These are phyloP conservation scores for Scheffersomyces illinoinensis DNA, from an alignment of 1,139 yeast species.

Conservation along the genomic window DNA sequence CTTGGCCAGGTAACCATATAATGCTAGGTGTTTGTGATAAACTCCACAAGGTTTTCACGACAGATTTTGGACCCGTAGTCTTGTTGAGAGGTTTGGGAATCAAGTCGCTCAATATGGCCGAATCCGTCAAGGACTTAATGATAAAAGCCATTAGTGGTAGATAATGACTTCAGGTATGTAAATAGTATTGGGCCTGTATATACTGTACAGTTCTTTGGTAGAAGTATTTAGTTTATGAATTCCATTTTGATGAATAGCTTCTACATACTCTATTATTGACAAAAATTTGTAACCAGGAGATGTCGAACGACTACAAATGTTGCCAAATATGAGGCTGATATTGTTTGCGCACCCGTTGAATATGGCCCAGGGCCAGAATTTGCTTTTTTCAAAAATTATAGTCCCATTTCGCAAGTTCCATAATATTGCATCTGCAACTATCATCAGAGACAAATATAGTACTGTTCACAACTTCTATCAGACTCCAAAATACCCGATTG, in stretches of 20 bases:
- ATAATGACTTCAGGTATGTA: conserved; percentile 4
- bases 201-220: neutral
- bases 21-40: conserved; percentile 89
- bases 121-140: conserved; percentile 57
- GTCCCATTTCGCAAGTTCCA: neutral
- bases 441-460: conserved; percentile 7
- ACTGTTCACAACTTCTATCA: conserved; percentile 23
- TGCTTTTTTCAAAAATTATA: neutral
- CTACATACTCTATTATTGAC: neutral
- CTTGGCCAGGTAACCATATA: conserved; percentile 78
- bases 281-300: neutral
- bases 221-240: neutral
- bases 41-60: conserved; percentile 82
- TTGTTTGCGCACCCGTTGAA: neutral
- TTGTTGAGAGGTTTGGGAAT: conserved; percentile 75
- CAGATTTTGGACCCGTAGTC: conserved; percentile 74
- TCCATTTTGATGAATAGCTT: neutral
- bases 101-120: conserved; percentile 61
- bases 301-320: neutral
- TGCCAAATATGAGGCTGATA: neutral
- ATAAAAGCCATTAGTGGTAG: conserved; percentile 35
- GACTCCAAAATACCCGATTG: conserved; percentile 60
- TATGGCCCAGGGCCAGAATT: neutral
- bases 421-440: neutral
- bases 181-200: neutral